These are phyloP conservation scores for Wickerhamiella hasegawae DNA, from an alignment of 805 yeast genomes.

Conservation along the genomic window DNA sequence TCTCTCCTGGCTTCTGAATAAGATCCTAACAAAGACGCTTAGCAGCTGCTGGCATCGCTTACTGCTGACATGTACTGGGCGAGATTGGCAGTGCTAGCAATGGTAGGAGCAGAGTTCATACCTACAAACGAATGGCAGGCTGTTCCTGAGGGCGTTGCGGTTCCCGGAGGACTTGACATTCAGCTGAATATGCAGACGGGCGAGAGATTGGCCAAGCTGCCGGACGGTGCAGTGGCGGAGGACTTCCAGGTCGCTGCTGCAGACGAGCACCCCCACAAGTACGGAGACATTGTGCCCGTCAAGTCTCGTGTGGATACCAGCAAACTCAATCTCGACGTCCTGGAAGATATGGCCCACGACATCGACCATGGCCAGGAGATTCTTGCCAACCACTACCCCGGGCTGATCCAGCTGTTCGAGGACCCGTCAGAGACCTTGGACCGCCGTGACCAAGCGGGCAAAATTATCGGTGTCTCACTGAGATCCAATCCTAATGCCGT, in stretches of 20 bases:
- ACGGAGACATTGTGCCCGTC: not conserved
- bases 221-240: slow-evolving; percentile 27
- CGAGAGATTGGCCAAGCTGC: slow-evolving; percentile 48
- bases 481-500: slow-evolving; percentile 58
- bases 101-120: too few species aligned
- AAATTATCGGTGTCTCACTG: slow-evolving; percentile 49
- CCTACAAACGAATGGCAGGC: slow-evolving; percentile 56
- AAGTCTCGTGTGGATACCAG: not conserved
- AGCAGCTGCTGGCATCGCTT: too few species aligned
- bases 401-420: slow-evolving; percentile 9
- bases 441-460: slow-evolving; percentile 28
- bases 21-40: too few species aligned
- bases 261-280: not conserved
- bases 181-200: slow-evolving; percentile 62
- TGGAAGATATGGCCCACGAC: slow-evolving; percentile 45
- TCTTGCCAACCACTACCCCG: slow-evolving; percentile 16
- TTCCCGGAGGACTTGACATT: slow-evolving; percentile 71
- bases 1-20: too few species aligned
- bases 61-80: too few species aligned
- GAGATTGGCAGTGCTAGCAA: too few species aligned
- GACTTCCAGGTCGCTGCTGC: slow-evolving; percentile 5
- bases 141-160: slow-evolving; percentile 51
- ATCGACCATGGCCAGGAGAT: slow-evolving; percentile 39
- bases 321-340: slow-evolving; percentile 24
- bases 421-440: not conserved